phyloP scores from a whole-genome alignment of 176 grass and related monocot genomes.

The maize (Zea mays) region DNA sequence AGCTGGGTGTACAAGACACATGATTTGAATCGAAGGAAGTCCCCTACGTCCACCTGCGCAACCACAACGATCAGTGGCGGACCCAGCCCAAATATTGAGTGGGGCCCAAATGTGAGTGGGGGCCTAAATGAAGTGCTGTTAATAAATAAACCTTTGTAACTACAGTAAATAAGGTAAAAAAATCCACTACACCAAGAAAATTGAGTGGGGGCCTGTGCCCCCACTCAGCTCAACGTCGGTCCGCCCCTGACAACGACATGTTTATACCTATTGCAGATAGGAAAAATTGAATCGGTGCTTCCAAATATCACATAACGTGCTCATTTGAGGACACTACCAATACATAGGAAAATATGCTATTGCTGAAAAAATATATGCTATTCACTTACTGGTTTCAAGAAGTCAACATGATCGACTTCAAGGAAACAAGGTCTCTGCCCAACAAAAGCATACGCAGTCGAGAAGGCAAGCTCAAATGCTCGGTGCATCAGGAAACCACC shows the following conservation, averaged over 20 bases:
- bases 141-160: no score
- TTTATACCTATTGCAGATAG: constrained; percentile 6
- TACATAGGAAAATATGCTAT: neutral
- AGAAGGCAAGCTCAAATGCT: constrained; percentile 92
- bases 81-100: no score
- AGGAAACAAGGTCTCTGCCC: constrained; percentile 85
- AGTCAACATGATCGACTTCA: constrained; percentile 97
- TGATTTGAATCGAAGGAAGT: constrained; percentile 95
- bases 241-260: constrained; percentile 2
- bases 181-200: no score
- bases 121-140: no score
- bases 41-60: constrained; percentile 87
- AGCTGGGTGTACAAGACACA: constrained; percentile 89
- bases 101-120: no score
- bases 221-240: no score
- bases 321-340: neutral
- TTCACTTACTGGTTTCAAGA: constrained; percentile 85
- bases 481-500: constrained; percentile 97
- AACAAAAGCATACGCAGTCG: constrained; percentile 92
- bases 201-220: no score
- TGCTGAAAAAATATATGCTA: constrained; percentile 7
- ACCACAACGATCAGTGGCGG: constrained; percentile 12
- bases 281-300: neutral
- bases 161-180: no score
- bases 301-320: neutral